Evolutionary conservation across 176 grass and related monocot genomes (phyloP).

Genomic region (Zoysia japonica): DNA sequence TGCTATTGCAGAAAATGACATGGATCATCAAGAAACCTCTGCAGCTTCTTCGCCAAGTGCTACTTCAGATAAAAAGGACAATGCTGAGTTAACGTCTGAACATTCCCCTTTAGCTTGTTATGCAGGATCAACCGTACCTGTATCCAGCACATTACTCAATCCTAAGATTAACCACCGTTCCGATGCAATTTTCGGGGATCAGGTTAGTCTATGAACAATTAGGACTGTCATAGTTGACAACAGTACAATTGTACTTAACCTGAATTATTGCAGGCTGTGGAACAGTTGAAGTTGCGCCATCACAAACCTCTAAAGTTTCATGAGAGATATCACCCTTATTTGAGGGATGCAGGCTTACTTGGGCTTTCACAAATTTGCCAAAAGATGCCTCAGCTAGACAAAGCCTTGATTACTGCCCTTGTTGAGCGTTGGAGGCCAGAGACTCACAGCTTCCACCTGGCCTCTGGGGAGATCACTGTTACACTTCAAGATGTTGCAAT

Average conservation of each 20-base stretch:
- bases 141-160: conserved; percentile 48
- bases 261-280: conserved; percentile 45
- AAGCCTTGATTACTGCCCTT: conserved; percentile 65
- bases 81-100: conserved; percentile 22
- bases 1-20: conserved; percentile 29
- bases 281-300: conserved; percentile 63
- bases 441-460: conserved; percentile 61
- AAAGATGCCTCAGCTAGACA: conserved; percentile 62
- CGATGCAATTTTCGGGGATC: conserved; percentile 56
- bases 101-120: conserved; percentile 26
- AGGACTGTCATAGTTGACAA: conserved; percentile 2
- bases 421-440: conserved; percentile 68
- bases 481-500: conserved; percentile 65
- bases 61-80: conserved; percentile 52
- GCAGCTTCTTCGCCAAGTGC: conserved; percentile 48
- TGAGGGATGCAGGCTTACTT: conserved; percentile 53
- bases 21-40: conserved; percentile 39
- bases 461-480: conserved; percentile 58
- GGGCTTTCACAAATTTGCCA: conserved; percentile 66
- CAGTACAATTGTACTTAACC: conserved; percentile 4
- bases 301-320: conserved; percentile 68
- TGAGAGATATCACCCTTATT: conserved; percentile 58
- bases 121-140: conserved; percentile 29
- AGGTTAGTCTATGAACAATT: conserved; percentile 42
- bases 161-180: conserved; percentile 66